These are phyloP conservation scores for Akanthomyces lecanii DNA, from an alignment of 2,329 filamentous ascomycete species.

Conservation along the genomic window DNA sequence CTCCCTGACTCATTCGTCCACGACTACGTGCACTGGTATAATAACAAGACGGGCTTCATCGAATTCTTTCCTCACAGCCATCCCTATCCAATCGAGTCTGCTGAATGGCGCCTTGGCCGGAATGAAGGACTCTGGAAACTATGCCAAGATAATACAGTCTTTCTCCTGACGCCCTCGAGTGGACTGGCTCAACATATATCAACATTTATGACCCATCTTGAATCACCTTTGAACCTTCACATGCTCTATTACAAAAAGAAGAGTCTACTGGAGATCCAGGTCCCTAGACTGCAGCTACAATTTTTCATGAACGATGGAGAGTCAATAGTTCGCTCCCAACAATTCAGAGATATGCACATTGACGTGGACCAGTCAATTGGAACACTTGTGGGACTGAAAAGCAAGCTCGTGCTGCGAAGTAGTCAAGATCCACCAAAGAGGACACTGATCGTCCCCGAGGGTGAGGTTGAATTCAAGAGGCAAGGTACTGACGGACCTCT, in stretches of 20 bases:
- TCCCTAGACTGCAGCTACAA: conserved; percentile 45
- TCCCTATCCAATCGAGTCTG: neutral
- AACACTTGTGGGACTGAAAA: conserved; percentile 45
- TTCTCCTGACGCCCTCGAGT: neutral
- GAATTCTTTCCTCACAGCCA: conserved; percentile 24
- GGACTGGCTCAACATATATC: neutral
- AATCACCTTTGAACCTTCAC: neutral
- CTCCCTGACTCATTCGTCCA: conserved; percentile 38
- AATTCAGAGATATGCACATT: conserved; percentile 48
- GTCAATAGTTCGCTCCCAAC: conserved; percentile 37
- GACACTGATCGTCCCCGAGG: neutral
- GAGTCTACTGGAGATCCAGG: conserved; percentile 33
- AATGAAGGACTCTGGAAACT: neutral
- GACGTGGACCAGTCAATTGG: conserved; percentile 43
- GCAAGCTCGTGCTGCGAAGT: conserved; percentile 42
- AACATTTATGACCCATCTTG: neutral
- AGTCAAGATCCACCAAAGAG: neutral
- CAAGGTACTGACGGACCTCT: neutral
- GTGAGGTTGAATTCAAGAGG: neutral
- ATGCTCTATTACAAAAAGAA: neutral
- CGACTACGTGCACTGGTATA: conserved; percentile 44
- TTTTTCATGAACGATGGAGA: conserved; percentile 37
- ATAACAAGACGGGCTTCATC: conserved; percentile 21
- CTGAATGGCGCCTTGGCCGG: neutral
- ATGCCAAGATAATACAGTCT: neutral